Percentiles rank a stretch among this genome's conserved stretches.
Conservation (phyloP, 352 stramenopile species). For the Lagenidium sp. region DNA sequence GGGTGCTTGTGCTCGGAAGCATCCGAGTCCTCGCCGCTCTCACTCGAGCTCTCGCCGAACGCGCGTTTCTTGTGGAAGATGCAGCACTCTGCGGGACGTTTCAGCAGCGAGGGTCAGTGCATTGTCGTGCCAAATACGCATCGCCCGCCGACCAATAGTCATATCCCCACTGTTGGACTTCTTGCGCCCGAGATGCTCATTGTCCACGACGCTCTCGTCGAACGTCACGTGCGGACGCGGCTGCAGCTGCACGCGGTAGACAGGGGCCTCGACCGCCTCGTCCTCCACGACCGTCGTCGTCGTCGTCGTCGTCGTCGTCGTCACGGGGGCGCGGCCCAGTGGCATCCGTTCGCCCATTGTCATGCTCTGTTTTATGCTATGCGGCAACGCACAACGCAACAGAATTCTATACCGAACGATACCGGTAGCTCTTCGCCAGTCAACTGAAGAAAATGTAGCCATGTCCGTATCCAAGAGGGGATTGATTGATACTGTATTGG, state of each 20-base stretch:
- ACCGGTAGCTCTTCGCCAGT: conserved; percentile 7
- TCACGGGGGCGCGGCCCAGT: conserved; percentile 2
- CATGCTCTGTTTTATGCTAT: no score
- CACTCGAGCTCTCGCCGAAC: conserved; percentile 89
- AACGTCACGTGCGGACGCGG: conserved; percentile 81
- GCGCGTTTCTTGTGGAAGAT: conserved; percentile 91
- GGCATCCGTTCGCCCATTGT: conserved; percentile 23
- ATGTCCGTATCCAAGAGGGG: no score
- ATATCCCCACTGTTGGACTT: conserved; percentile 78
- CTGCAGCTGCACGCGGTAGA: conserved; percentile 71
- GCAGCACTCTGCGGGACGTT: conserved; percentile 66
- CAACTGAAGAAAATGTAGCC: no score
- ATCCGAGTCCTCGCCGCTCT: conserved; percentile 81
- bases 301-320: conserved; percentile 17
- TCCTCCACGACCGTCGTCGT: conserved; percentile 7
- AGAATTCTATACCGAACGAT: conserved; percentile 9
- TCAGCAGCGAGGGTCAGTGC: neutral
- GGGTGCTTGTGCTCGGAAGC: conserved; percentile 18
- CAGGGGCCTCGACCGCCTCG: conserved; percentile 12
- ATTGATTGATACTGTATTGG: neutral
- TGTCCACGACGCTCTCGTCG: conserved; percentile 86
- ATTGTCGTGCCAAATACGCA: no score
- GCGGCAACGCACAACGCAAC: no score
- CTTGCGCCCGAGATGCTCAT: conserved; percentile 88
- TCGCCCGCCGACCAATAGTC: neutral